phyloP scores from a whole-genome alignment of 768 basidiomycete species.

The Steccherinum ochraceum region DNA sequence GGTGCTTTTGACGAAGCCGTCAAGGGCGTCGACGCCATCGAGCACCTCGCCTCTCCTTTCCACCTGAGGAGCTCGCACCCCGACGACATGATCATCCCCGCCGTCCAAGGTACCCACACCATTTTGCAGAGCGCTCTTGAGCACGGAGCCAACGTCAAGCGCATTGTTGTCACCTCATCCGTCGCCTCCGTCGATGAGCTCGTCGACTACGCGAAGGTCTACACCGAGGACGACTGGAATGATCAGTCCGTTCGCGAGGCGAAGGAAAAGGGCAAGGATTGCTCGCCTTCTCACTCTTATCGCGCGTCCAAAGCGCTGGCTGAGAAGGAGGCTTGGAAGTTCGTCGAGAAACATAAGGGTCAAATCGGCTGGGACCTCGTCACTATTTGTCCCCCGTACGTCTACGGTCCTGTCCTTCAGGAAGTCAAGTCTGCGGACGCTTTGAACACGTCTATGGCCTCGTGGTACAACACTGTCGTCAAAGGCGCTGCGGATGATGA shows the following conservation, averaged over 20 bases:
- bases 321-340: slow-evolving; percentile 52
- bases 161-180: slow-evolving; percentile 60
- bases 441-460: not conserved
- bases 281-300: slow-evolving; percentile 38
- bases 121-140: slow-evolving; percentile 55
- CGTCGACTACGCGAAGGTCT: slow-evolving; percentile 18
- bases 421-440: slow-evolving; percentile 6
- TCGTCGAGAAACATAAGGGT: slow-evolving; percentile 35
- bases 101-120: slow-evolving; percentile 63
- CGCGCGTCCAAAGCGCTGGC: slow-evolving; percentile 52
- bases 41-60: slow-evolving; percentile 64
- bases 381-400: slow-evolving; percentile 3
- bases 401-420: not conserved
- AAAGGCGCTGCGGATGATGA: not conserved
- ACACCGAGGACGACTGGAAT: slow-evolving; percentile 46
- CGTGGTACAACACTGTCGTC: slow-evolving; percentile 1
- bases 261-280: slow-evolving; percentile 42
- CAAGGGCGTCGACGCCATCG: slow-evolving; percentile 66
- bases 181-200: slow-evolving; percentile 37
- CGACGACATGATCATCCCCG: slow-evolving; percentile 60
- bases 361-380: slow-evolving; percentile 2
- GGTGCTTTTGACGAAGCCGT: slow-evolving; percentile 78
- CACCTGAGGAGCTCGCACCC: slow-evolving; percentile 36
- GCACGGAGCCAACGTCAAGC: slow-evolving; percentile 38
- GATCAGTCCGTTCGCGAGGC: slow-evolving; percentile 36